A percentile compares a stretch with the other conserved stretches of the same genome.
phyloP scores from a whole-genome alignment of 495 filamentous ascomycete species.

The Penicillium maclennaniae region DNA sequence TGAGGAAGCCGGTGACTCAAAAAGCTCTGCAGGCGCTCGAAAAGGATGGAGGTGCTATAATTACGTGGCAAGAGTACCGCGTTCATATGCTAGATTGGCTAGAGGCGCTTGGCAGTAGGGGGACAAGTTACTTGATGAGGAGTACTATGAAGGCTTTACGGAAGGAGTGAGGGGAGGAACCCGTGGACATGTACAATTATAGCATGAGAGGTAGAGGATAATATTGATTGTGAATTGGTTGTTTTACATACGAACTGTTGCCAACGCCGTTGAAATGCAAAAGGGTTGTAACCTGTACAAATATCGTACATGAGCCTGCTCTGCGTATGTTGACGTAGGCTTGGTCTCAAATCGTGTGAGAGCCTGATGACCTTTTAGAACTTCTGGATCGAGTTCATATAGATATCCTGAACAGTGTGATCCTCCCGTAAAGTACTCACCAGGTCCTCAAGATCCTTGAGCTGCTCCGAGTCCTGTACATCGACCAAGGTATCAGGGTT shows the following conservation, averaged over 20 bases:
- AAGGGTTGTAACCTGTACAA: conserved; percentile 5
- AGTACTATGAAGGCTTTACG: conserved; percentile 75
- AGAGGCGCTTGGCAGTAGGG: conserved; percentile 59
- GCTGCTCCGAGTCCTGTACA: conserved; percentile 45
- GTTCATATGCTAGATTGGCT: conserved; percentile 69
- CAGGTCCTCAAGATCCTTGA: conserved; percentile 51
- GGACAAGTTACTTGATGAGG: conserved; percentile 71
- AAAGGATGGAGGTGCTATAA: conserved; percentile 62
- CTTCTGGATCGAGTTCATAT: conserved; percentile 50
- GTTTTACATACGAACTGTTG: background rate
- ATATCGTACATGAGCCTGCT: conserved; percentile 20
- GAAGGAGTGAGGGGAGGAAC: conserved; percentile 27
- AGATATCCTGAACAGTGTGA: conserved; percentile 64
- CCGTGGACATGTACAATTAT: background rate
- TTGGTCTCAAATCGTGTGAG: background rate
- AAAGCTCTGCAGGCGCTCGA: conserved; percentile 57
- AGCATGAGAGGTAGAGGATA: background rate
- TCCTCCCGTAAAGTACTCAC: conserved; percentile 49
- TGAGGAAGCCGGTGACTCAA: conserved; percentile 77
- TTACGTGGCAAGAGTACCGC: conserved; percentile 72
- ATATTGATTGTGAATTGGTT: background rate
- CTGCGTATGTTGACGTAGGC: background rate
- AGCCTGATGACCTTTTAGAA: conserved; percentile 13
- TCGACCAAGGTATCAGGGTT: conserved; percentile 72
- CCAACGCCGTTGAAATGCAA: conserved; percentile 19